Base-by-base conservation (phyloP, 1,284 basidiomycete genomes). In the Violaceomyces palustris region DNA sequence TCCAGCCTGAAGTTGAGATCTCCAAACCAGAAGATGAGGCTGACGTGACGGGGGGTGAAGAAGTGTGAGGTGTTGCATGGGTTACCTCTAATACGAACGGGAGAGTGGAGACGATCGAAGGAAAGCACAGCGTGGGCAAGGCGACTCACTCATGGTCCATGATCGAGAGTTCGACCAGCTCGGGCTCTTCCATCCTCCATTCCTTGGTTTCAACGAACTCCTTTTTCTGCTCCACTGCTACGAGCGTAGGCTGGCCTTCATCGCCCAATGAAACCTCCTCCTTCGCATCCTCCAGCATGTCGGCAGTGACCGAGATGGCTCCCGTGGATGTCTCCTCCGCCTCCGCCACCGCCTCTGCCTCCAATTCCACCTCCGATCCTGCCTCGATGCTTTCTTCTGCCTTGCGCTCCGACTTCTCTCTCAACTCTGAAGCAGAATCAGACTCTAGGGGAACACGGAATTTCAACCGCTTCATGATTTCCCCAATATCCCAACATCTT, bases 1-100 rank as follows among this genome's bases (percentile, higher is more conserved):
- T 89, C 82, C 42, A 98, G 84, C 18, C 94, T 86, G 72, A 98
- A 99, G 73, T 99, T 99, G 40, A 77, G 74, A 84, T 98, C 94
- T 18, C 88, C 93, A 4, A 88, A 78, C 89, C 92, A 96, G 38
- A 98, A 78, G 24, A 96, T 78, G 68, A 89, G 35, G 26, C 96
- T 87, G 64, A n/a, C n/a, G n/a, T n/a, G n/a, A n/a, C n/a, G n/a
- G n/a, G n/a, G n/a, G n/a, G n/a, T n/a, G n/a, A n/a, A n/a, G n/a
- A n/a, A n/a, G n/a, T n/a, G n/a, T n/a, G n/a, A n/a, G n/a, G n/a
- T n/a, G n/a, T n/a, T n/a, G n/a, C n/a, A n/a, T n/a, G n/a, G n/a
- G n/a, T n/a, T n/a, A n/a, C n/a, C n/a, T n/a, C n/a, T n/a, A n/a
- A n/a, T n/a, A n/a, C n/a, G n/a, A n/a, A n/a, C n/a, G n/a, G n/a